A percentile compares a stretch with the other conserved stretches of the same genome.
Evolutionary conservation across 805 yeast species (phyloP).

Genomic region (Priceomyces melissophilus): DNA sequence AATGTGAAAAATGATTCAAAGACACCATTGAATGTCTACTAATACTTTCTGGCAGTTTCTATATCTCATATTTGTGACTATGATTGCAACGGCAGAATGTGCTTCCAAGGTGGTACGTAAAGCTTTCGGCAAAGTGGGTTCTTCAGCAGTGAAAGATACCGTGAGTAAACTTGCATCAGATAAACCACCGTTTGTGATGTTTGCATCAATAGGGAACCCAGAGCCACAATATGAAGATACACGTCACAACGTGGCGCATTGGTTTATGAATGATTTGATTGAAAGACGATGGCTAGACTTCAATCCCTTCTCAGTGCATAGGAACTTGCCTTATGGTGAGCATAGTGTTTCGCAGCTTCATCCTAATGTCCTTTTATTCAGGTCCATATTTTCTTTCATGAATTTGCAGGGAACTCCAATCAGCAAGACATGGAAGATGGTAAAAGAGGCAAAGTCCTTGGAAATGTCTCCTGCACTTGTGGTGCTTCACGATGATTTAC

Average conservation of each 20-base stretch:
- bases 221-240: conserved; percentile 57
- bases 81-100: no score
- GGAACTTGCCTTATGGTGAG: conserved; percentile 18
- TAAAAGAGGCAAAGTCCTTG: conserved; percentile 20
- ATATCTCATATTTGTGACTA: no score
- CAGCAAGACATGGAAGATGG: conserved; percentile 43
- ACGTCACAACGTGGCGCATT: conserved; percentile 78
- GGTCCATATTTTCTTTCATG: conserved; percentile 61
- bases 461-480: conserved; percentile 39
- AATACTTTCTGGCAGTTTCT: no score
- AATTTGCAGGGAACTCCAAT: conserved; percentile 66
- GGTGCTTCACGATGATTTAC: conserved; percentile 78
- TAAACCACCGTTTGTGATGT: conserved; percentile 19
- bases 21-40: no score
- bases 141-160: not conserved
- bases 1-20: no score
- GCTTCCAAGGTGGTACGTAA: no score
- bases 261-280: conserved; percentile 37
- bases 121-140: no score
- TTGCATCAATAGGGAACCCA: conserved; percentile 75
- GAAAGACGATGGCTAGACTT: conserved; percentile 21
- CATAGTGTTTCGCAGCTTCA: conserved; percentile 17
- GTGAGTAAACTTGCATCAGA: conserved; percentile 6
- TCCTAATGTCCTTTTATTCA: conserved; percentile 36
- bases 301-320: conserved; percentile 15